phyloP scores from a whole-genome alignment of 73 alveolate species.

The Durusdinium trenchii region DNA sequence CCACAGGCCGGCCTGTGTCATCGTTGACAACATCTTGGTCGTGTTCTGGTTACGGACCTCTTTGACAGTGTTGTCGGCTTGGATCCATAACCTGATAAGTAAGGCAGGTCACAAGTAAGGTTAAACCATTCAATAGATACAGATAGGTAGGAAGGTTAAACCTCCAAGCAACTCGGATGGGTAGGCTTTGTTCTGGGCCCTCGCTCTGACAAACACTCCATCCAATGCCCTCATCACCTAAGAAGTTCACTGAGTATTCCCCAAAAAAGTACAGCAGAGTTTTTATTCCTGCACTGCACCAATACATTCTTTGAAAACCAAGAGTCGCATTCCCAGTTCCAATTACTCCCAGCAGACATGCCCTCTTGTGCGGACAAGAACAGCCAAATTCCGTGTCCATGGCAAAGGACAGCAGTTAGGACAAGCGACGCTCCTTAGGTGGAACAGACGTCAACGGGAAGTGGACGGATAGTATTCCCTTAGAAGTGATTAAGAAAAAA shows the following conservation, averaged over 20 bases:
- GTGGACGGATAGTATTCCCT: background rate
- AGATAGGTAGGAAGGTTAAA: background rate
- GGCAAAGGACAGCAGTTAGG: background rate
- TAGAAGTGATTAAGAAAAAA: background rate
- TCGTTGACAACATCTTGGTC: background rate
- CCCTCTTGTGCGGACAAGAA: background rate
- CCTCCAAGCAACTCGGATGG: background rate
- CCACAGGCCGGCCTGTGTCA: slow-evolving; percentile 32
- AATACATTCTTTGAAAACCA: background rate
- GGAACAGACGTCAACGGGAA: background rate
- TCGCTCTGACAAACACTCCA: background rate
- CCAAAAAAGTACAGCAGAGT: background rate
- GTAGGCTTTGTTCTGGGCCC: background rate
- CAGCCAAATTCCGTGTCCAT: background rate
- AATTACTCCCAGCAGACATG: background rate
- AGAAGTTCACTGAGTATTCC: too few species aligned
- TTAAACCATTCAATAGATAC: too few species aligned
- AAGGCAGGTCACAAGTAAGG: too few species aligned
- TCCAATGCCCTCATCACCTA: background rate
- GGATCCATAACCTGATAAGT: background rate
- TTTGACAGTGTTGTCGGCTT: slow-evolving; percentile 8
- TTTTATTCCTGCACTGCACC: background rate
- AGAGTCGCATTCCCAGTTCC: slow-evolving; percentile 45
- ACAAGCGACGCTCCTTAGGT: background rate
- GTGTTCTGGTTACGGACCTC: background rate